Conservation (phyloP, 1,284 basidiomycete species). For the Cutaneotrichosporon sp. region DNA sequence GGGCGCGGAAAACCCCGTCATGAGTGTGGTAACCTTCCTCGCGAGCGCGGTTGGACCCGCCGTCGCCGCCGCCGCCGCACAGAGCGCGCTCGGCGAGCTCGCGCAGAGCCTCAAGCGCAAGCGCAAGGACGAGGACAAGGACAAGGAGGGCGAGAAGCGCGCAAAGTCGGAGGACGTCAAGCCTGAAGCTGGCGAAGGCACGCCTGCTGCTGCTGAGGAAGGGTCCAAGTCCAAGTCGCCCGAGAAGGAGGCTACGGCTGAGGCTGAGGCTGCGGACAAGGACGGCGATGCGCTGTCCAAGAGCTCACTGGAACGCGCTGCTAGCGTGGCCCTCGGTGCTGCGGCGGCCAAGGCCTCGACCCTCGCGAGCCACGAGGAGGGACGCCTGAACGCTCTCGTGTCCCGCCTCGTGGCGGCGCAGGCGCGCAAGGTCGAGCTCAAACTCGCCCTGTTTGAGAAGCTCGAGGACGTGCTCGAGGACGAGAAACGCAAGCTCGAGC, state of each 20-base stretch:
- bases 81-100: constrained; percentile 71
- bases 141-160: constrained; percentile 27
- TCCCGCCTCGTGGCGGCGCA: constrained; percentile 86
- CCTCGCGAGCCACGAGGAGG: constrained; percentile 81
- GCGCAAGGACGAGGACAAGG: constrained; percentile 42
- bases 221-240: constrained; percentile 18
- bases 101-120: constrained; percentile 66
- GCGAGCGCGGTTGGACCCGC: constrained; percentile 88
- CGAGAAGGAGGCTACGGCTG: constrained; percentile 19
- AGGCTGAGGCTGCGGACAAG: constrained; percentile 44
- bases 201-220: constrained; percentile 19
- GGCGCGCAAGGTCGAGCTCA: constrained; percentile 87
- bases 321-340: constrained; percentile 78
- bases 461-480: constrained; percentile 85
- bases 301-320: constrained; percentile 74
- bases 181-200: constrained; percentile 21
- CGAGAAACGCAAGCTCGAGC: constrained; percentile 59
- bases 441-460: constrained; percentile 87
- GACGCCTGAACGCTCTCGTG: constrained; percentile 75
- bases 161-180: constrained; percentile 23
- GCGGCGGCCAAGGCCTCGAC: constrained; percentile 82
- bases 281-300: constrained; percentile 60
- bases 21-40: constrained; percentile 97
- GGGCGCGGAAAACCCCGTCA: constrained; percentile 93
- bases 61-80: constrained; percentile 90